Percentiles rank a stretch among this genome's conserved stretches.
Evolutionary conservation across 208 protist genomes (phyloP).

Genomic region (Acanthamoeba sp.): DNA sequence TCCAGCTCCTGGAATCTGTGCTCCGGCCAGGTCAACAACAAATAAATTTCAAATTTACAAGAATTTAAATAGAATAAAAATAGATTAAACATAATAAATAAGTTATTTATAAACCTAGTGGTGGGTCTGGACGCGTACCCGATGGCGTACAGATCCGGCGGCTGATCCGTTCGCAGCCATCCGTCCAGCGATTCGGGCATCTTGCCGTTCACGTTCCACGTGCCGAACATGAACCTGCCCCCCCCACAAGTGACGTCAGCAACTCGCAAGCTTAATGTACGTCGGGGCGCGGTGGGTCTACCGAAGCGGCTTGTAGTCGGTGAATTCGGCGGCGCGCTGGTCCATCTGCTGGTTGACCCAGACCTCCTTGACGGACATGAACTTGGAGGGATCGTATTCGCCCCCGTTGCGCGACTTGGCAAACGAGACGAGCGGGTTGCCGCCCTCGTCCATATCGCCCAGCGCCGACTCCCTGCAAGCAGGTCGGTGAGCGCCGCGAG

Average conservation of each 20-base stretch:
- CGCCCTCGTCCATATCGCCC: background rate
- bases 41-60: too few relatives aligned
- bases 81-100: too few relatives aligned
- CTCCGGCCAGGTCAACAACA: too few relatives aligned
- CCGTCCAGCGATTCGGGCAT: slow-evolving; percentile 80
- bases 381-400: slow-evolving; percentile 73
- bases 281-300: background rate
- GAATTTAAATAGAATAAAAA: too few relatives aligned
- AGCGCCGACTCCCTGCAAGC: background rate
- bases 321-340: slow-evolving; percentile 47
- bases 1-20: slow-evolving; percentile 86
- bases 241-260: background rate
- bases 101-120: too few relatives aligned
- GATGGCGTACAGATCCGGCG: slow-evolving; percentile 84
- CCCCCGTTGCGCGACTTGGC: slow-evolving; percentile 62
- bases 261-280: background rate
- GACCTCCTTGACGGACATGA: slow-evolving; percentile 71
- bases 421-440: slow-evolving; percentile 39
- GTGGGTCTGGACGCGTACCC: too few relatives aligned
- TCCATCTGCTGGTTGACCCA: slow-evolving; percentile 69
- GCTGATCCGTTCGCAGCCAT: slow-evolving; percentile 68
- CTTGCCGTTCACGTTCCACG: slow-evolving; percentile 89
- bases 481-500: background rate
- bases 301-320: slow-evolving; percentile 38
- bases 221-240: slow-evolving; percentile 70